Percentiles rank a stretch among this genome's conserved stretches.
phyloP scores from a whole-genome alignment of 2,329 filamentous ascomycete species.

The Fusarium sp. region DNA sequence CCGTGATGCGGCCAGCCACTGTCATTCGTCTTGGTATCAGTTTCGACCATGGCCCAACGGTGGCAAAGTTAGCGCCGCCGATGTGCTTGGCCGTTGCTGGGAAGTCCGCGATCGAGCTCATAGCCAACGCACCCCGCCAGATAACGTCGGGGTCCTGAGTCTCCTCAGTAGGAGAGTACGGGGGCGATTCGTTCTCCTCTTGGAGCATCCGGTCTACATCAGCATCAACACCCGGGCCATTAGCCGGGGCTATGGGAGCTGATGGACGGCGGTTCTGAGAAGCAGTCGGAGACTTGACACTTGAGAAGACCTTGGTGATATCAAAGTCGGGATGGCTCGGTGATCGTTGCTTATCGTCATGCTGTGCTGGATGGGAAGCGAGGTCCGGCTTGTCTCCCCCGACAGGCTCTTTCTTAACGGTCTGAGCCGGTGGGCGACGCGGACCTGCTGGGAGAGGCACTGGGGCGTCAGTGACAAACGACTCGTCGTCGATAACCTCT shows the following conservation, averaged over 20 bases:
- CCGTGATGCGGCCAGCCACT: slow-evolving; percentile 83
- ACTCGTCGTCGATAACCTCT: slow-evolving; percentile 85
- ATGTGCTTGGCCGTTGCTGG: slow-evolving; percentile 83
- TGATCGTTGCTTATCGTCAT: slow-evolving; percentile 62
- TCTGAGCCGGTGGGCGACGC: slow-evolving; percentile 37
- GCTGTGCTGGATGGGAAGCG: slow-evolving; percentile 50
- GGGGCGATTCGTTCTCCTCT: slow-evolving; percentile 82
- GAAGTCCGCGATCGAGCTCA: slow-evolving; percentile 83
- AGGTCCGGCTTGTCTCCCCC: slow-evolving; percentile 40
- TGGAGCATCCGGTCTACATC: slow-evolving; percentile 92
- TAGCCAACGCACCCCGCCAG: slow-evolving; percentile 81
- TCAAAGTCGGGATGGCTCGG: slow-evolving; percentile 75
- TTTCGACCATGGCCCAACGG: slow-evolving; percentile 76
- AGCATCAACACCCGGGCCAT: slow-evolving; percentile 78
- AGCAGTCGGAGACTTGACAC: slow-evolving; percentile 78
- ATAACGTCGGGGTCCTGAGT: slow-evolving; percentile 75
- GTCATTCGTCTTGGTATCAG: slow-evolving; percentile 78
- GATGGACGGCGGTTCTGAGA: slow-evolving; percentile 62
- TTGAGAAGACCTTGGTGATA: slow-evolving; percentile 86
- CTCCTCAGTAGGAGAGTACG: slow-evolving; percentile 85
- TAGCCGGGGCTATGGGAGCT: slow-evolving; percentile 57
- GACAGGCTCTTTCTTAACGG: slow-evolving; percentile 52
- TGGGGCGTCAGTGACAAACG: slow-evolving; percentile 51
- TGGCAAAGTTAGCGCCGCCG: slow-evolving; percentile 81
- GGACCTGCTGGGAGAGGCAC: slow-evolving; percentile 44